Percentiles rank a stretch among this genome's conserved stretches.
These are phyloP conservation scores for Articulospora tetracladia DNA, from an alignment of 495 filamentous ascomycete species.

Conservation along the genomic window DNA sequence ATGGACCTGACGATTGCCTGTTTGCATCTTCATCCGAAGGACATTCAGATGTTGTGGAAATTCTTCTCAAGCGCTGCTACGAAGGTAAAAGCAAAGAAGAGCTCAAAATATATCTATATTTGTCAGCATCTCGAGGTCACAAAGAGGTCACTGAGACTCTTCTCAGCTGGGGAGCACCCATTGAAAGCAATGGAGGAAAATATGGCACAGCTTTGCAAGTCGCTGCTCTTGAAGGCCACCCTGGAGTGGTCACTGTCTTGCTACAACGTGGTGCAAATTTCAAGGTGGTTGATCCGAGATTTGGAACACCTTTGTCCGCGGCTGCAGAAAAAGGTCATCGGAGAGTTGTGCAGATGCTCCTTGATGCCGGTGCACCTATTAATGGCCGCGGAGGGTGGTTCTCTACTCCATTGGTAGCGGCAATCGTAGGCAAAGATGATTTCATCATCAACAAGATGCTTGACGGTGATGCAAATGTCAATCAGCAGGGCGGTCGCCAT, in stretches of 20 bases:
- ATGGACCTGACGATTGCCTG: background rate
- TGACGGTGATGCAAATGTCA: slow-evolving; percentile 27
- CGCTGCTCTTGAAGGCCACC: slow-evolving; percentile 17
- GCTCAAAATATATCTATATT: background rate
- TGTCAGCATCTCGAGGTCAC: background rate
- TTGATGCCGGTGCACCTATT: background rate
- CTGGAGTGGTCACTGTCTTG: slow-evolving; percentile 19
- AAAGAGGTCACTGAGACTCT: background rate
- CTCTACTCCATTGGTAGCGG: background rate
- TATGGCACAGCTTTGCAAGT: slow-evolving; percentile 28
- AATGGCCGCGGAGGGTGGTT: background rate
- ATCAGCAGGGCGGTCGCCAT: slow-evolving; percentile 23
- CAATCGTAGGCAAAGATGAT: background rate
- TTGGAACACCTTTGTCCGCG: slow-evolving; percentile 10
- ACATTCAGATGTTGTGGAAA: background rate
- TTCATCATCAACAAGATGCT: slow-evolving; percentile 10
- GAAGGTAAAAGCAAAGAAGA: background rate
- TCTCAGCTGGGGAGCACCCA: slow-evolving; percentile 25
- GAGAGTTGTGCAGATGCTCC: background rate
- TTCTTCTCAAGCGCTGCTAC: background rate
- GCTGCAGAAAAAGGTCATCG: slow-evolving; percentile 12
- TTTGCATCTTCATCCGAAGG: background rate
- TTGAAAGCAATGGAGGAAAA: slow-evolving; percentile 25
- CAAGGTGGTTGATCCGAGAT: slow-evolving; percentile 14
- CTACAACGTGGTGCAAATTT: slow-evolving; percentile 26